Base-by-base conservation (phyloP, 352 stramenopile species). In the Pythium brachiatum region DNA sequence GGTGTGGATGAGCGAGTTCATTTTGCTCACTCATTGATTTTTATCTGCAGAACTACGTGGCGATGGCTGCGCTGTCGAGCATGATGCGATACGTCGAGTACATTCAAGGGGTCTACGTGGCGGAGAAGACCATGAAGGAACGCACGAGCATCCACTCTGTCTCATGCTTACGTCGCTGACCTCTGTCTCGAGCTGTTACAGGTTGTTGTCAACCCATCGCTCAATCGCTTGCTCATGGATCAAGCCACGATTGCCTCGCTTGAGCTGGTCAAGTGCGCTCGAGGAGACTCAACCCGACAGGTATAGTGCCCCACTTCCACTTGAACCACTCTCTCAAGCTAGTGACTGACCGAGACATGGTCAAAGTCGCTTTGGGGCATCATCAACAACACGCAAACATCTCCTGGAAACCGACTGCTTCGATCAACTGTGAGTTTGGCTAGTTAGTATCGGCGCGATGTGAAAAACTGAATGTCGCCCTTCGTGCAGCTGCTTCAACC, bases 1-100 rank as follows among this genome's bases (percentile, higher is more conserved):
- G 34, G 34, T 41, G 12, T 41, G 9, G 16, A 18, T 21, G n/a
- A n/a, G n/a, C n/a, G n/a, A n/a, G n/a, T n/a, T n/a, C n/a, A n/a
- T n/a, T 26, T n/a, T 15, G n/a, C 6, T 48, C 12, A 48, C 9
- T 48, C 3, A 20, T 56, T 36, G 25, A 27, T 18, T 20, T n/a
- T 53, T 0, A 43, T 18, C 21, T 26, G 7, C 41, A 95, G 87
- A 92, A 94, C 43, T 93, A 95, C 54, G 79, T 95, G 20, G 70
- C 78, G 26, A 95, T 92, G 83, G 87, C 81, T 6, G 82, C 87
- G 2, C 78, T 93, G 5, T 79, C 85, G 1, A 92, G 85, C 57
- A 62, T 92, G 52, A 86, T 94, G 76, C 82, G 89, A 64, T 95
- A 95, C 68, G 72, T 94, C 31, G 87, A 95, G 63, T 91, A 84